Conservation (phyloP, 345 rosid species). For the Citrus cavaleriei region DNA sequence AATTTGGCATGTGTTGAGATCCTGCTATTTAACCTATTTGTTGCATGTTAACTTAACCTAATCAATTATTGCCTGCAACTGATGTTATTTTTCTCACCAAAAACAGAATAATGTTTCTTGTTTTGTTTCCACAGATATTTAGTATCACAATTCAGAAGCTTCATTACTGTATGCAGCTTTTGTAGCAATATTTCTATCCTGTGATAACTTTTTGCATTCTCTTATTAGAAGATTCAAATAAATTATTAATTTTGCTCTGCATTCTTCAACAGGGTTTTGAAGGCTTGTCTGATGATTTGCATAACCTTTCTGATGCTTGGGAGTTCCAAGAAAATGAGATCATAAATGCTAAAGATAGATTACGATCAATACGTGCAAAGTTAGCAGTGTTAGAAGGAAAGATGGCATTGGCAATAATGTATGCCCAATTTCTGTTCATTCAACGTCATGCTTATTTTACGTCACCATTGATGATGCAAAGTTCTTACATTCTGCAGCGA, state of each 20-base stretch:
- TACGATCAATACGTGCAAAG: slow-evolving; percentile 82
- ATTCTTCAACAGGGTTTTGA: slow-evolving; percentile 31
- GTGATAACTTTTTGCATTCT: slow-evolving; percentile 3
- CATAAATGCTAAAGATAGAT: slow-evolving; percentile 54
- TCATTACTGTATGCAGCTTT: neutral
- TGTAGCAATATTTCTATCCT: neutral
- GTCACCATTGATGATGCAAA: neutral
- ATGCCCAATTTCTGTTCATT: slow-evolving; percentile 16
- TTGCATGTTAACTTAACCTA: neutral
- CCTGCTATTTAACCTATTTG: neutral
- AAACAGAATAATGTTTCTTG: neutral
- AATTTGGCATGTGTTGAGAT: neutral
- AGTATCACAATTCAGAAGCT: slow-evolving; percentile 6
- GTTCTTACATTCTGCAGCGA: slow-evolving; percentile 41
- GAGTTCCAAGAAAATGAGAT: slow-evolving; percentile 86
- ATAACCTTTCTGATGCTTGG: slow-evolving; percentile 68
- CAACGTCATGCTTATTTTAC: slow-evolving; percentile 2
- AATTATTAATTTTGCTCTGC: slow-evolving; percentile 13
- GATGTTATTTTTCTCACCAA: neutral
- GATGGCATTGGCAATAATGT: slow-evolving; percentile 80
- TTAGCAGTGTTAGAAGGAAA: slow-evolving; percentile 85
- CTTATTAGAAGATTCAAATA: slow-evolving; percentile 13
- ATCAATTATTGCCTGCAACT: neutral
- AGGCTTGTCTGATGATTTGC: slow-evolving; percentile 33
- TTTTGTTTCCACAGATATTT: neutral